A percentile compares a stretch with the other conserved stretches of the same genome.
These are phyloP conservation scores for Hura crepitans DNA, from an alignment of 441 rosid species.

Conservation along the genomic window DNA sequence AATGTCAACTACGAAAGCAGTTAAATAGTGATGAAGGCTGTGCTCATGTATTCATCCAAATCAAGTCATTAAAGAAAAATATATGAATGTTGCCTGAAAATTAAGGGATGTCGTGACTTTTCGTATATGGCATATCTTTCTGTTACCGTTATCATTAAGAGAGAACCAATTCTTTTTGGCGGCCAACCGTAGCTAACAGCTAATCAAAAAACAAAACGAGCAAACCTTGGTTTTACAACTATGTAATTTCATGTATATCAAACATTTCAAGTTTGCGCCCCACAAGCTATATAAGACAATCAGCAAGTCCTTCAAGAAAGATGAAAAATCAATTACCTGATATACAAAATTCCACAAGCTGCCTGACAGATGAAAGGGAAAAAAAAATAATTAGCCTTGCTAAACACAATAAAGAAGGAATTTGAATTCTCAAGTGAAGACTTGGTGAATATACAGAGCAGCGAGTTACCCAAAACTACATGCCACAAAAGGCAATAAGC, in stretches of 20 bases:
- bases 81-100: not conserved
- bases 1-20: too few relatives aligned
- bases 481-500: not conserved
- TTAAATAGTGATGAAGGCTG: too few relatives aligned
- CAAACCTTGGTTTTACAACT: constrained; percentile 5
- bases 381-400: not conserved
- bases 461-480: constrained; percentile 19
- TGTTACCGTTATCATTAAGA: not conserved
- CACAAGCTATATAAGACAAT: constrained; percentile 7
- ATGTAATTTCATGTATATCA: not conserved
- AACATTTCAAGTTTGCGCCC: constrained; percentile 12
- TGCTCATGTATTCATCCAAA: not conserved
- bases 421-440: not conserved
- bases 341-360: constrained; percentile 5
- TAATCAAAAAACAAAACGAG: constrained; percentile 3
- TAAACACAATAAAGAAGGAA: not conserved
- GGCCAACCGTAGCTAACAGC: not conserved
- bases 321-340: constrained; percentile 16
- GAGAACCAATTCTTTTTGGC: not conserved
- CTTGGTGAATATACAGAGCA: not conserved
- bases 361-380: not conserved
- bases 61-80: not conserved
- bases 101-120: not conserved
- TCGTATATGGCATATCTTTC: not conserved
- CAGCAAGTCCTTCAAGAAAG: constrained; percentile 6